phyloP scores from a whole-genome alignment of 2,329 filamentous ascomycete genomes.

The Phialophora verrucosa region DNA sequence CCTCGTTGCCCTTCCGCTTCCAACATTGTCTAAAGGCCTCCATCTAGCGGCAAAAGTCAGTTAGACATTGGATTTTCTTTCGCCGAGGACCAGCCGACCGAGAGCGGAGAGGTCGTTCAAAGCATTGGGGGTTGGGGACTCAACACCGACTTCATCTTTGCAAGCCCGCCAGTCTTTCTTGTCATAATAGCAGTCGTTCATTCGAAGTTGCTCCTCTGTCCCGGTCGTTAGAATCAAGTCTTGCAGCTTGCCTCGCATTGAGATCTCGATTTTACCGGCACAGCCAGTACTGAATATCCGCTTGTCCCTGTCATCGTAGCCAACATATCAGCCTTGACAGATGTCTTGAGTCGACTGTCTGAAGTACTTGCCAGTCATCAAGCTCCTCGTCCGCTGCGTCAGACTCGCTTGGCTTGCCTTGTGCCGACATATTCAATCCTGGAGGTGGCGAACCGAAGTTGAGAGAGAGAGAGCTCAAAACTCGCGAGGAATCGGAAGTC shows the following conservation, averaged over 20 bases:
- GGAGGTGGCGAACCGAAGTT: constrained; percentile 10
- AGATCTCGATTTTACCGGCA: constrained; percentile 59
- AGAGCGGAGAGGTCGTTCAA: constrained; percentile 10
- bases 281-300: constrained; percentile 97
- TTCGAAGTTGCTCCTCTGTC: constrained; percentile 80
- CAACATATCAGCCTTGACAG: constrained; percentile 2
- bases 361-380: constrained; percentile 79
- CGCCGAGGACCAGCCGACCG: constrained; percentile 14
- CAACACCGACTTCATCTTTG: constrained; percentile 75
- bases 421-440: constrained; percentile 60
- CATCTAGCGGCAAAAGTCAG: constrained; percentile 65
- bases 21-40: constrained; percentile 87
- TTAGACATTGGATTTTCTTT: constrained; percentile 1
- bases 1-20: constrained; percentile 86
- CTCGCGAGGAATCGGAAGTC: background rate
- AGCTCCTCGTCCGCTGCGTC: constrained; percentile 79
- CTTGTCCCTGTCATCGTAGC: constrained; percentile 75
- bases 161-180: constrained; percentile 96
- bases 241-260: constrained; percentile 3
- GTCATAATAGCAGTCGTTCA: constrained; percentile 95
- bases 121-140: constrained; percentile 26
- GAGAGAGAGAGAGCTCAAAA: constrained; percentile 29
- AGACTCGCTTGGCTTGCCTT: constrained; percentile 54
- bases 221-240: constrained; percentile 7
- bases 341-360: constrained; percentile 13